Evolutionary conservation across 257 asterid genomes (phyloP), one percentile per base, ranked within the genome.

Genomic region (Galeopsis tetrahit): DNA sequence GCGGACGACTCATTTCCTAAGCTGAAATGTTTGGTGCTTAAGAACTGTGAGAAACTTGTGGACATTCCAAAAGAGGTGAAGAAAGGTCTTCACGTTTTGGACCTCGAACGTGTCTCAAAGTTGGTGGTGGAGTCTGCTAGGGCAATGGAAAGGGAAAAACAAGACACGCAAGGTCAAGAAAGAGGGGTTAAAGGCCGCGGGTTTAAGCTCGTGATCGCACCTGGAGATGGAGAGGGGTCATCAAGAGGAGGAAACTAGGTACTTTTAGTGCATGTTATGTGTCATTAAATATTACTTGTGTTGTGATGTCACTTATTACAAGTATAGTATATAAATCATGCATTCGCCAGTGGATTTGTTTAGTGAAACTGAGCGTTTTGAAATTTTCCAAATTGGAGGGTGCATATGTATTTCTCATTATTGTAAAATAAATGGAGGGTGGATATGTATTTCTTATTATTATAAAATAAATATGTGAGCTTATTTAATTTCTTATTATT

Each of bases 81-180:
- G 71, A 70, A 67, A 11, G 76, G 65, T 55, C 83, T 84, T 49
- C 70, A 76, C 63, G 42, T 36, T 10, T 68, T 77, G 75, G 80
- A 79, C 21, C 60, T 76, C 35, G 65, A 57, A 55, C 69, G 78
- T 34, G 79, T 60, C 36, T 15, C 58, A 7, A 11, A 1, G 31
- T 66, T 61, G 0, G 51, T 75, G 1, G 75, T 75, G 59, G 38
- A 3, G 14, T 64, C 51, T n/a, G 66, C 77, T 1, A 31, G 15
- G 71, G 5, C 10, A 4, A 63, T 63, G 56, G 66, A 64, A 21
- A 3, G 0, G 8, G 62, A 38, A 4, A 73, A 40, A 5, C 71
- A 63, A 63, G 48, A 34, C 14, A 28, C 38, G 11, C 63, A 65
- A 7, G 36, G 44, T 31, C 75, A 70, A 7, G 17, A 56, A 4